A percentile compares a stretch with the other conserved stretches of the same genome.
These are phyloP conservation scores for Capsicum chinense DNA, from an alignment of 257 asterid species.

Conservation along the genomic window DNA sequence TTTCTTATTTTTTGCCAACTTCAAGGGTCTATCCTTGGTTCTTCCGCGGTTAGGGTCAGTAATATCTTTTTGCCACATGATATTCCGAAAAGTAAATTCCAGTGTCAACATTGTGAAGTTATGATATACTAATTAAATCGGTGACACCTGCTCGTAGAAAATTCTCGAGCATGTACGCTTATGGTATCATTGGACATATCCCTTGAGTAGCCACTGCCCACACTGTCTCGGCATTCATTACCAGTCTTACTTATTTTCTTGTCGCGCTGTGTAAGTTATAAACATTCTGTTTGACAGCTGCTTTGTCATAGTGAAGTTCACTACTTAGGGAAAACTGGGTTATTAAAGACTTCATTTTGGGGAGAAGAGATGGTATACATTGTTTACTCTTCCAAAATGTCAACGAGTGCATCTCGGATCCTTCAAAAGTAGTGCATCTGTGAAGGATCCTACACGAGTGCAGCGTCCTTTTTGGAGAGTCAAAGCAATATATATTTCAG, in stretches of 20 bases:
- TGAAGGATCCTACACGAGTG: too few species aligned
- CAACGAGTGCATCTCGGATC: too few species aligned
- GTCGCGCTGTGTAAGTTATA: neutral
- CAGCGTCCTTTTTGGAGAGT: too few species aligned
- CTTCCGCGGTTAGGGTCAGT: neutral
- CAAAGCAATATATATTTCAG: neutral
- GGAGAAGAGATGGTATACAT: neutral
- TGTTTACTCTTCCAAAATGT: too few species aligned
- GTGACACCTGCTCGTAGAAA: neutral
- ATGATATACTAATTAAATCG: too few species aligned
- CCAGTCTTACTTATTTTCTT: neutral
- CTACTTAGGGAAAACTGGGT: neutral
- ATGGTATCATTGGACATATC: neutral
- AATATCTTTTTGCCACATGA: neutral
- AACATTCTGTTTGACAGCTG: neutral
- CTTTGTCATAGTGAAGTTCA: neutral
- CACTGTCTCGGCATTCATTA: neutral
- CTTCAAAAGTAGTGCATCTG: too few species aligned
- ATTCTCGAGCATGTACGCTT: too few species aligned
- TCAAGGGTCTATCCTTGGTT: neutral
- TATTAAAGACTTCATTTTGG: neutral
- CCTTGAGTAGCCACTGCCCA: neutral
- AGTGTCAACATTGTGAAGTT: neutral
- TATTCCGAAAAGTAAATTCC: neutral
- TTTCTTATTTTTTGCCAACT: neutral